A percentile compares a stretch with the other conserved stretches of the same genome.
Conservation (phyloP, 202 grass and related monocot genomes). For the Dendrocalamus latiflorus region DNA sequence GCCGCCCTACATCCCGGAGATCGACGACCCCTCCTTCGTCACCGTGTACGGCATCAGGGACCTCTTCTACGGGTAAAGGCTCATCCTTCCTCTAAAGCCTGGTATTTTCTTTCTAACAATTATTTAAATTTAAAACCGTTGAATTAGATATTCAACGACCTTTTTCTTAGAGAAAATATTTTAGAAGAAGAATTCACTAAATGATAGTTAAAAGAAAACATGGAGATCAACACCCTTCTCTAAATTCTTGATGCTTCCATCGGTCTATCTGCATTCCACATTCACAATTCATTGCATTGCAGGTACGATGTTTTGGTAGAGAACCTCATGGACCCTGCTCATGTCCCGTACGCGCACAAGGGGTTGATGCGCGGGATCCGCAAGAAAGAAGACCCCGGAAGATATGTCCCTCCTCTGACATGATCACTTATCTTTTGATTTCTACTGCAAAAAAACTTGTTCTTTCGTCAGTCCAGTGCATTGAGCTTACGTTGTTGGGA, state of each 20-base stretch:
- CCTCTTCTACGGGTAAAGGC: conserved; percentile 60
- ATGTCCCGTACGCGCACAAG: conserved; percentile 74
- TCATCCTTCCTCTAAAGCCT: not conserved
- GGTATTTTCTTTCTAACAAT: no score
- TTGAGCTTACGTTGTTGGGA: not conserved
- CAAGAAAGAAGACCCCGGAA: conserved; percentile 56
- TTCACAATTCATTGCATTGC: not conserved
- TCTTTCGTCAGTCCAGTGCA: not conserved
- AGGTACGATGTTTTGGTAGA: conserved; percentile 86
- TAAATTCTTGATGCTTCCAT: not conserved
- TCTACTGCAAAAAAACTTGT: not conserved
- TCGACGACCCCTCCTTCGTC: conserved; percentile 75
- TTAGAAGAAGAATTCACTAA: no score
- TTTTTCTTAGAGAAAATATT: no score
- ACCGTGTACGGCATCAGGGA: conserved; percentile 54
- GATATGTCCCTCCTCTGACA: conserved; percentile 57
- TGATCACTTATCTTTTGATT: not conserved
- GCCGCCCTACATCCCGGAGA: conserved; percentile 59
- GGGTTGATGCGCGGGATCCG: conserved; percentile 50
- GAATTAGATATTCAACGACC: no score
- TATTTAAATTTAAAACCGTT: no score
- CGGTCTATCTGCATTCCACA: not conserved
- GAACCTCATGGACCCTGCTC: conserved; percentile 91
- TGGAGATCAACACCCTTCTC: no score
- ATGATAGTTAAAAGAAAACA: no score